Evolutionary conservation across 139 green algal species (phyloP).

Genomic region (Tetraselmis chui): DNA sequence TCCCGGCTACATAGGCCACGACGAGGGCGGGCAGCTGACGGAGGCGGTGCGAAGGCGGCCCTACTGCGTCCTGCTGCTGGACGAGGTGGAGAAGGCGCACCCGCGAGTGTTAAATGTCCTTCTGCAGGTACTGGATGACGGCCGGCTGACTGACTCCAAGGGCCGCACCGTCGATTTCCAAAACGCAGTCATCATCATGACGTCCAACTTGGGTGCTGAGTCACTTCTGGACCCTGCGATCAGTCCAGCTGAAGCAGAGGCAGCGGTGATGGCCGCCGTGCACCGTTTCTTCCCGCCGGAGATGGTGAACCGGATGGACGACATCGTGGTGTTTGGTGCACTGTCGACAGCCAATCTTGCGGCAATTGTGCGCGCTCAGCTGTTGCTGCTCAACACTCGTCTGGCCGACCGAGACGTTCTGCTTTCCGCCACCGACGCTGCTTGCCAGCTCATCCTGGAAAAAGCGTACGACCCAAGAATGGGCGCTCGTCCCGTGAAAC

Average conservation of each 20-base stretch:
- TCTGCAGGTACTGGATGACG: slow-evolving; percentile 82
- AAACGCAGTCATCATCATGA: slow-evolving; percentile 95
- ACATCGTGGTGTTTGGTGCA: slow-evolving; percentile 83
- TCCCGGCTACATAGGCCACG: slow-evolving; percentile 74
- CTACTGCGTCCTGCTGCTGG: slow-evolving; percentile 72
- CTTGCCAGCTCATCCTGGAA: slow-evolving; percentile 42
- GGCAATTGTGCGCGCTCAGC: slow-evolving; percentile 61
- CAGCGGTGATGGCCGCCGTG: slow-evolving; percentile 13
- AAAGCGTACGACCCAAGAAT: slow-evolving; percentile 46
- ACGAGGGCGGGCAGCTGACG: slow-evolving; percentile 76
- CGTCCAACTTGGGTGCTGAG: slow-evolving; percentile 79
- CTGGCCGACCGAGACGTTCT: slow-evolving; percentile 28
- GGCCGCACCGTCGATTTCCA: slow-evolving; percentile 85
- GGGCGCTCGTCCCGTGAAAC: slow-evolving; percentile 64
- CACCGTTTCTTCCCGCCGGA: slow-evolving; percentile 64
- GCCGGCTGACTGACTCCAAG: slow-evolving; percentile 72
- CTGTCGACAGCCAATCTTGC: slow-evolving; percentile 55
- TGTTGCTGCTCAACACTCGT: slow-evolving; percentile 53
- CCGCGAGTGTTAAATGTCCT: slow-evolving; percentile 80
- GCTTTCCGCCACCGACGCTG: slow-evolving; percentile 41
- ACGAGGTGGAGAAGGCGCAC: slow-evolving; percentile 82
- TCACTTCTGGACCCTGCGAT: slow-evolving; percentile 35
- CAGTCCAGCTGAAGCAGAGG: slow-evolving; percentile 14
- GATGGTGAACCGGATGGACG: slow-evolving; percentile 85
- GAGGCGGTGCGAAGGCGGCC: slow-evolving; percentile 66